Conservation (phyloP, 768 basidiomycete species). For the Psilocybe cubensis region DNA sequence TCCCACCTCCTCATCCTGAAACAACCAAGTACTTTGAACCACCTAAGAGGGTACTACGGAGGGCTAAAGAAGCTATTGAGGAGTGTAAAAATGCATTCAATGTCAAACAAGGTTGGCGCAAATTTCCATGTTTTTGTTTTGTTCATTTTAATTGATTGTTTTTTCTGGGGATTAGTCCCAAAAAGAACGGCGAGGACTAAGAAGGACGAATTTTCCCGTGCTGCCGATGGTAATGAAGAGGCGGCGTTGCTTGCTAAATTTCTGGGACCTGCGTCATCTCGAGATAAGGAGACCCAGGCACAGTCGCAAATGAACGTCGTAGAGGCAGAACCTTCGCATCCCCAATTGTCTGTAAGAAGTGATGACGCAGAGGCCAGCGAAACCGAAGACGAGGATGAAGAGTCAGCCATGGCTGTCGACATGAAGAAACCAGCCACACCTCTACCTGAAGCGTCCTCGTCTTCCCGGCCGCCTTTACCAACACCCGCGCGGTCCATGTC, state of each 20-base stretch:
- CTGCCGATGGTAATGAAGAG: slow-evolving; percentile 68
- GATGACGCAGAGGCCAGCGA: slow-evolving; percentile 47
- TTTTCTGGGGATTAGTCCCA: slow-evolving; percentile 46
- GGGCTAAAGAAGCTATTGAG: slow-evolving; percentile 56
- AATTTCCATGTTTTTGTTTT: slow-evolving; percentile 14
- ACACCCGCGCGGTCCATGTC: slow-evolving; percentile 59
- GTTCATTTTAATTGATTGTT: neutral
- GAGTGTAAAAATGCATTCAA: slow-evolving; percentile 70
- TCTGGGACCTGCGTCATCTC: slow-evolving; percentile 24
- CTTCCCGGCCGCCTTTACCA: slow-evolving; percentile 36
- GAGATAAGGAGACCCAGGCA: too few species aligned
- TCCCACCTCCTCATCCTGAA: slow-evolving; percentile 87
- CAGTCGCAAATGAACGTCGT: slow-evolving; percentile 19
- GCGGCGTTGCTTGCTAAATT: slow-evolving; percentile 60
- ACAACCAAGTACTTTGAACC: slow-evolving; percentile 84
- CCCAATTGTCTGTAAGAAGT: slow-evolving; percentile 31
- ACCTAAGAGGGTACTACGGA: slow-evolving; percentile 69
- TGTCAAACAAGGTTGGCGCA: slow-evolving; percentile 84
- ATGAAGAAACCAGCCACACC: slow-evolving; percentile 25
- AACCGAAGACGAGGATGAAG: slow-evolving; percentile 54
- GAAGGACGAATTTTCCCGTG: slow-evolving; percentile 67
- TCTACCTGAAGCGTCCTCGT: slow-evolving; percentile 11
- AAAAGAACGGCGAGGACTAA: slow-evolving; percentile 60
- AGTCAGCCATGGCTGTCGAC: slow-evolving; percentile 31
- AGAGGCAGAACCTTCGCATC: slow-evolving; percentile 16